phyloP scores from a whole-genome alignment of 352 stramenopile species.

The Phytophthora constricta region DNA sequence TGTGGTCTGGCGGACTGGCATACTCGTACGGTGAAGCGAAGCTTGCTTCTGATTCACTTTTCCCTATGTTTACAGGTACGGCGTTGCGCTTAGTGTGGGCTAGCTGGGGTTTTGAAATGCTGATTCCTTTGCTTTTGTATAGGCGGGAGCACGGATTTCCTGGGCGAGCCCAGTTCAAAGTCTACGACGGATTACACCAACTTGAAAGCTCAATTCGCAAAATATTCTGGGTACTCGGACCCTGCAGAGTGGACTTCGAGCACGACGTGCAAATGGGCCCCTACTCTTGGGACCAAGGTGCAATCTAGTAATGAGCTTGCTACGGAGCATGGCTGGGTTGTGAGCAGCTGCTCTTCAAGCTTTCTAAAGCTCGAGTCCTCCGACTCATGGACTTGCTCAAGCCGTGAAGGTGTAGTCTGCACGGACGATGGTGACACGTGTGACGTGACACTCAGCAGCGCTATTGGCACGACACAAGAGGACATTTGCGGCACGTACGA shows the following conservation, averaged over 20 bases:
- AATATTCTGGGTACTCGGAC: conserved; percentile 64
- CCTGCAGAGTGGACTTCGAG: conserved; percentile 59
- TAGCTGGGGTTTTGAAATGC: conserved; percentile 2
- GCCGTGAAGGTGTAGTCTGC: conserved; percentile 77
- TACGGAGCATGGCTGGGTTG: conserved; percentile 66
- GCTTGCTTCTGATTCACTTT: conserved; percentile 65
- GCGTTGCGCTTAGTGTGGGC: background rate
- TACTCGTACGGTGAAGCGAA: conserved; percentile 90
- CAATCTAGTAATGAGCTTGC: conserved; percentile 64
- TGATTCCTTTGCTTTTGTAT: conserved; percentile 17
- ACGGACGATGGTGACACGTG: conserved; percentile 66
- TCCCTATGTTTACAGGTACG: conserved; percentile 85
- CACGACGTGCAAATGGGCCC: conserved; percentile 73
- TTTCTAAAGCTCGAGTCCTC: conserved; percentile 61
- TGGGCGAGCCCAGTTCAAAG: conserved; percentile 66
- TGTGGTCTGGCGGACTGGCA: conserved; percentile 84
- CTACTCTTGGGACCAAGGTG: conserved; percentile 60
- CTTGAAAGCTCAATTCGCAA: conserved; percentile 71
- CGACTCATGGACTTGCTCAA: conserved; percentile 78
- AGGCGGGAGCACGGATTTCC: conserved; percentile 72
- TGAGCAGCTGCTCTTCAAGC: conserved; percentile 58
- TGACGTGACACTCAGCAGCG: conserved; percentile 59
- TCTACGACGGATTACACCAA: conserved; percentile 74
- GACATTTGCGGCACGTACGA: conserved; percentile 78
- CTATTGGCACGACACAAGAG: conserved; percentile 75